Percentiles rank a stretch among this genome's conserved stretches.
Evolutionary conservation across 2,329 filamentous ascomycete genomes (phyloP).

Genomic region (Sphaerulina populicola): DNA sequence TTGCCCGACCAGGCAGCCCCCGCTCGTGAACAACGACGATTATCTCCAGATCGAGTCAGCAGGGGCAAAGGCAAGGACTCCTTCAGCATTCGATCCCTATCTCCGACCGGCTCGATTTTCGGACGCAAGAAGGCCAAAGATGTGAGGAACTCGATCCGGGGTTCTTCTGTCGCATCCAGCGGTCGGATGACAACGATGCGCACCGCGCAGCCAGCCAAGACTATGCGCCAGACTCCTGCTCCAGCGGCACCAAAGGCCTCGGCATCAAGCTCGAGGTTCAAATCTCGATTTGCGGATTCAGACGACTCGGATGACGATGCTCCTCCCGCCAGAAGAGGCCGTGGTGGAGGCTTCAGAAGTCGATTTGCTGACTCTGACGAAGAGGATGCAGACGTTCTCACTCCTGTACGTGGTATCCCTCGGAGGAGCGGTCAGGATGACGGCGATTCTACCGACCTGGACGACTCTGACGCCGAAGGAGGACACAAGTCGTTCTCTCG

Average conservation of each 20-base stretch:
- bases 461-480: conserved; percentile 38
- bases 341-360: conserved; percentile 34
- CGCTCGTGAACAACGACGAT: conserved; percentile 35
- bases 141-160: conserved; percentile 25
- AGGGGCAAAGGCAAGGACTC: conserved; percentile 23
- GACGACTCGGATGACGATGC: conserved; percentile 52
- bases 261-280: conserved; percentile 25
- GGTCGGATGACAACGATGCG: conserved; percentile 20
- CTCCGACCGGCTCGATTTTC: conserved; percentile 53
- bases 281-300: conserved; percentile 55
- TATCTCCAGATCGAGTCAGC: conserved; percentile 30
- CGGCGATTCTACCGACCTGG: conserved; percentile 48
- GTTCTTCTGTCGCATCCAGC: conserved; percentile 21
- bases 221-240: conserved; percentile 6
- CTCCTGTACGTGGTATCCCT: conserved; percentile 54
- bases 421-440: conserved; percentile 48
- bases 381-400: conserved; percentile 44
- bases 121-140: conserved; percentile 26
- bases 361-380: conserved; percentile 45
- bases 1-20: conserved; percentile 32
- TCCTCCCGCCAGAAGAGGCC: conserved; percentile 1
- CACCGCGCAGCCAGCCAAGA: conserved; percentile 9
- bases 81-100: conserved; percentile 61
- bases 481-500: conserved; percentile 21
- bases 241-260: conserved; percentile 5